phyloP scores from a whole-genome alignment of 306 rosid species.

The Lathyrus sativus region DNA sequence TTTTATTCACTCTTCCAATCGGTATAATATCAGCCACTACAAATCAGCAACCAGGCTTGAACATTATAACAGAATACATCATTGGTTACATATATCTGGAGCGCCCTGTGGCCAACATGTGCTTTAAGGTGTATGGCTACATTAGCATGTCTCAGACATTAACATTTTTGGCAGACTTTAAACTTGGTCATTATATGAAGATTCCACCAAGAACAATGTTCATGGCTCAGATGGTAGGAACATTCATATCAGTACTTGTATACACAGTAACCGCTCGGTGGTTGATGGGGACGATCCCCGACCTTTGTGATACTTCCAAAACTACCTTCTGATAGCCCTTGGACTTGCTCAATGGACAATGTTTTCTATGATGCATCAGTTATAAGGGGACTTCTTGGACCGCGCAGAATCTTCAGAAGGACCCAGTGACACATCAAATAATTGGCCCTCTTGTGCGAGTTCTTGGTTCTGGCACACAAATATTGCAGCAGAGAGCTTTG shows the following conservation, averaged over 20 bases:
- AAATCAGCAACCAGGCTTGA: conserved; percentile 87
- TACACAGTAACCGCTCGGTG: conserved; percentile 76
- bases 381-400: conserved; percentile 89
- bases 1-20: conserved; percentile 70
- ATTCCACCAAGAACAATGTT: conserved; percentile 94
- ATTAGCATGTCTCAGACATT: conserved; percentile 85
- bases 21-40: conserved; percentile 80
- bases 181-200: conserved; percentile 98
- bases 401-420: conserved; percentile 81
- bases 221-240: conserved; percentile 85
- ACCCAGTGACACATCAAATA: conserved; percentile 86
- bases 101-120: conserved; percentile 89
- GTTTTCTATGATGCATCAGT: conserved; percentile 82
- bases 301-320: conserved; percentile 64
- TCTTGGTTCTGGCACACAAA: conserved; percentile 89
- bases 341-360: conserved; percentile 78
- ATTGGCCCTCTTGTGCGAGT: conserved; percentile 89
- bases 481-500: conserved; percentile 96
- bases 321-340: conserved; percentile 58
- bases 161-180: conserved; percentile 65
- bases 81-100: conserved; percentile 87
- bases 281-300: conserved; percentile 65
- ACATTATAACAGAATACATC: conserved; percentile 80
- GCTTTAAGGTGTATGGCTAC: conserved; percentile 94
- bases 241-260: conserved; percentile 55